Evolutionary conservation across 2,329 filamentous ascomycete genomes (phyloP).

Genomic region (Pseudogymnoascus sp.): DNA sequence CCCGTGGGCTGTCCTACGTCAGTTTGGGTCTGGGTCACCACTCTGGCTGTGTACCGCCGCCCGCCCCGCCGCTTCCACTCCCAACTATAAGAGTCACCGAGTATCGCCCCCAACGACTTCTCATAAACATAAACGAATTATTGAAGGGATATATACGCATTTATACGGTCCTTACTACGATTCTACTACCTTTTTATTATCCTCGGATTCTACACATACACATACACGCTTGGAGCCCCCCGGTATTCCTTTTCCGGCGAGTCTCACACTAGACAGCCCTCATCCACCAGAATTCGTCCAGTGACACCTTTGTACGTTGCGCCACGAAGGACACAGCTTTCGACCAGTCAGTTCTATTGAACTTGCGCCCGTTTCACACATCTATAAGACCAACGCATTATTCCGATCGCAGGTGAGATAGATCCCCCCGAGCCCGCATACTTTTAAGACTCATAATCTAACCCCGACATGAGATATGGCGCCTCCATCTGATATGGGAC

Average conservation of each 20-base stretch:
- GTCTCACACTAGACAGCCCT: neutral
- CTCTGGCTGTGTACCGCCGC: neutral
- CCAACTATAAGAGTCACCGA: conserved; percentile 2
- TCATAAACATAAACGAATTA: neutral
- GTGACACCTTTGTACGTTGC: conserved; percentile 6
- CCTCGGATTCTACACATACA: neutral
- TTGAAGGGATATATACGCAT: neutral
- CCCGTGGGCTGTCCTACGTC: neutral
- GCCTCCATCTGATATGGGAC: neutral
- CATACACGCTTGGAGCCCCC: neutral
- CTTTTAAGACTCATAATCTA: neutral
- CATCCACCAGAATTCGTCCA: neutral
- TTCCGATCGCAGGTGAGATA: neutral
- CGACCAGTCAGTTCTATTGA: neutral
- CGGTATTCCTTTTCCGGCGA: conserved; percentile 2
- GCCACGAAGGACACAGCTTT: neutral
- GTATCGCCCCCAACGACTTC: neutral
- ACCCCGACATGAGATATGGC: neutral
- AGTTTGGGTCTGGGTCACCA: neutral
- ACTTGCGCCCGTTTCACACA: neutral
- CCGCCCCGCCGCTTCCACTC: neutral
- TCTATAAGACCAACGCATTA: neutral
- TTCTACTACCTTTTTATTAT: neutral
- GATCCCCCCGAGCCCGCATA: neutral
- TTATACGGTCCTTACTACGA: neutral